Base-by-base conservation (phyloP, 768 basidiomycete genomes). In the Kwoniella shandongensis region DNA sequence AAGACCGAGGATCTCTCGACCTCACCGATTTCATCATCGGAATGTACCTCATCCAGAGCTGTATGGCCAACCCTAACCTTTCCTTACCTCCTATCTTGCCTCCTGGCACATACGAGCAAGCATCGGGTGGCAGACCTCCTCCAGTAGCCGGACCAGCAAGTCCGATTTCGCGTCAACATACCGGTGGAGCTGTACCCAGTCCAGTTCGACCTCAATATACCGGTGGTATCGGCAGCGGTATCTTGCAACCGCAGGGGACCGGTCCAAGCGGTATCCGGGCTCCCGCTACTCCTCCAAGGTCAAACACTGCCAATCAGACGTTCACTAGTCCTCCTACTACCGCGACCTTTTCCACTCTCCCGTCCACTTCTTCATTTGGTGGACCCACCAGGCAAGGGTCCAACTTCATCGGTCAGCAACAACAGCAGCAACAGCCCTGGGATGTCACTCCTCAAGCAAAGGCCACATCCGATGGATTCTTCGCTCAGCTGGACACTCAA, bases 1-100 rank as follows among this genome's bases (percentile, higher is more conserved):
- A 93, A 77, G 84, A 88, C 65, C 83, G 96, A 59, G 94, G 96
- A 49, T 80, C 82, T 12, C 85, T 99, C 58, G 96, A 99, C 75
- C 79, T 85, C 15, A 81, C 87, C 42, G 96, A 99, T 77, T 99
- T 99, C 73, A 86, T 88, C 58, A 85, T 99, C 69, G 96, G 87
- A 38, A 93, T 96, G 92, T 91, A 90, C 76, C 84, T 97, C 72
- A 92, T 98, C 63, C 92, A 97, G 77, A 87, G 84, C n/a, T 79
- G 83, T 36, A 96, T 97, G 92, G 84, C 87, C 51, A 83, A 83
- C 53, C 83, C 86, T 60, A 79, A 90, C 53, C 79, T 85, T 49
- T 82, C 81, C 59, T 81, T 93, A 47, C 92, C 92, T 32, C 76
- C 82, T 5, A 78, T 81, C 2, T 81, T 98, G 17, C 91, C 94